Evolutionary conservation across 768 basidiomycete genomes (phyloP).

Genomic region (Lactarius evosmus): DNA sequence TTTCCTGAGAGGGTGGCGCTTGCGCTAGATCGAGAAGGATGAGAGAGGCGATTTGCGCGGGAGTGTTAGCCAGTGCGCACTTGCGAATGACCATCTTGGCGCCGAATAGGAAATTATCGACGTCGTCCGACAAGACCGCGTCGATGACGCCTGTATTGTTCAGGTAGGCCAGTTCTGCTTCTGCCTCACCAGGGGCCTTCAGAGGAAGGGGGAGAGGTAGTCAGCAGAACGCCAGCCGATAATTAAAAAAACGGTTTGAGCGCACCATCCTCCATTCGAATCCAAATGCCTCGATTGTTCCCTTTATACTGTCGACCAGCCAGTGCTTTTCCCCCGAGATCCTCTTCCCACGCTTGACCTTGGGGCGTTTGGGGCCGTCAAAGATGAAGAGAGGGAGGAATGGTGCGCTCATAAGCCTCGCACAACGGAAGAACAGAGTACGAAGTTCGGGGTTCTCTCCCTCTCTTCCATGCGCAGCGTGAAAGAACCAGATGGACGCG

Average conservation of each 20-base stretch:
- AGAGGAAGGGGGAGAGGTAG: slow-evolving; percentile 32
- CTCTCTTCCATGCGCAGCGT: slow-evolving; percentile 67
- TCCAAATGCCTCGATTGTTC: slow-evolving; percentile 74
- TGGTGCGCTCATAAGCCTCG: slow-evolving; percentile 69
- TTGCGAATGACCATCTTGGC: slow-evolving; percentile 82
- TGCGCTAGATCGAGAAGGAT: slow-evolving; percentile 41
- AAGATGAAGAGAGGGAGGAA: slow-evolving; percentile 90
- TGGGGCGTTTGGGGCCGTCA: slow-evolving; percentile 82
- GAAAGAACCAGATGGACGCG: slow-evolving; percentile 79
- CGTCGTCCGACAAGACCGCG: slow-evolving; percentile 88
- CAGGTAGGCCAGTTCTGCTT: slow-evolving; percentile 88
- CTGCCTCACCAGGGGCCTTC: slow-evolving; percentile 91
- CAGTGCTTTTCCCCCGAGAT: slow-evolving; percentile 60
- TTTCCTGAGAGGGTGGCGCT: slow-evolving; percentile 75
- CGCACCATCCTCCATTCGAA: slow-evolving; percentile 71
- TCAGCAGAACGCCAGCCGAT: slow-evolving; percentile 25
- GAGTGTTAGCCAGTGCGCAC: slow-evolving; percentile 40
- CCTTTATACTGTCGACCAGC: slow-evolving; percentile 72
- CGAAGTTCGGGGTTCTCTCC: slow-evolving; percentile 87
- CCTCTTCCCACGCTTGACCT: slow-evolving; percentile 73
- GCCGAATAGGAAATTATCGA: slow-evolving; percentile 90
- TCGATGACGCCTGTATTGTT: slow-evolving; percentile 82
- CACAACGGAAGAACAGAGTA: slow-evolving; percentile 83
- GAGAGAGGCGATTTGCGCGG: background rate
- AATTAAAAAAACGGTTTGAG: slow-evolving; percentile 11